A percentile compares a stretch with the other conserved stretches of the same genome.
Conservation (phyloP, 2,329 filamentous ascomycete genomes). For the Laburnicola sp. region DNA sequence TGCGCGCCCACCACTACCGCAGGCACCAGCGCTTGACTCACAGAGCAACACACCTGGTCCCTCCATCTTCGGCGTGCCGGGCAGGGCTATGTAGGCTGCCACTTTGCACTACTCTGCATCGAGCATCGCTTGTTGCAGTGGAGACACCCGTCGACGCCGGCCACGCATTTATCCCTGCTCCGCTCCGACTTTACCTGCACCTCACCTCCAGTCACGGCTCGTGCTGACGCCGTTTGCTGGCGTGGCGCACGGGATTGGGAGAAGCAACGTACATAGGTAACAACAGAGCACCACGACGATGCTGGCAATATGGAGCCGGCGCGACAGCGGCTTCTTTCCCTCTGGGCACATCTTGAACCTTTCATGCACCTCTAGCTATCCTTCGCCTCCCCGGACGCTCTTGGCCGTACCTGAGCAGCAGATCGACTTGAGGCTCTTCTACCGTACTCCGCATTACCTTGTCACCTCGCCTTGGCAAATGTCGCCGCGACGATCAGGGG, state of each 20-base stretch:
- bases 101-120: neutral
- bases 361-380: too few relatives aligned
- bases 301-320: too few relatives aligned
- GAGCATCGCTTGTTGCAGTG: neutral
- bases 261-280: neutral
- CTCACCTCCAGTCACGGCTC: conserved; percentile 5
- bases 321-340: too few relatives aligned
- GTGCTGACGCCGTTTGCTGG: neutral
- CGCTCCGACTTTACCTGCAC: conserved; percentile 8
- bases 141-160: neutral
- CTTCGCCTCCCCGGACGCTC: neutral
- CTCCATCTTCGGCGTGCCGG: neutral
- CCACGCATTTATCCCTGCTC: conserved; percentile 6
- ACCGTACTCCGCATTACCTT: neutral
- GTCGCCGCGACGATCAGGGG: conserved; percentile 69
- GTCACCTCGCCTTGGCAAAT: conserved; percentile 54
- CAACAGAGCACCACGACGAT: too few relatives aligned
- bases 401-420: too few relatives aligned
- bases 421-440: too few relatives aligned
- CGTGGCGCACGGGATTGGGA: neutral
- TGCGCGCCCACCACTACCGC: neutral
- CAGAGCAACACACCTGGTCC: neutral
- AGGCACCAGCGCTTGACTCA: conserved; percentile 7
- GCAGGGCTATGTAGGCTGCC: conserved; percentile 5
- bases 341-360: too few relatives aligned